Base-by-base conservation (phyloP, 2,329 filamentous ascomycete species). In the Esteya vermicola region DNA sequence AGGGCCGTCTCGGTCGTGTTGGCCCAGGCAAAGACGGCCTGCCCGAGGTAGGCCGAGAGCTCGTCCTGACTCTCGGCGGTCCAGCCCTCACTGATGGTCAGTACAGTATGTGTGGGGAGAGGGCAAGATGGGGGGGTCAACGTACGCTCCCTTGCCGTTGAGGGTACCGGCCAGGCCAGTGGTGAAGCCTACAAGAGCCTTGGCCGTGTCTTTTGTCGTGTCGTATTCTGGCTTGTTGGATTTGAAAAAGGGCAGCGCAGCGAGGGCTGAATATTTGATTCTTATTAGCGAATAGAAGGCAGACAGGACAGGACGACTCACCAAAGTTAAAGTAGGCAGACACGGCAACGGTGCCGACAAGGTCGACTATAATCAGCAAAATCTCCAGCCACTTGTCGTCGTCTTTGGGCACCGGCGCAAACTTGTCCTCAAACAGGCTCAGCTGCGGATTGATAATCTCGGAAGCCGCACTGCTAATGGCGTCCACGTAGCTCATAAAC, bases 1-100 rank as follows among this genome's bases (percentile, higher is more conserved):
- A 56, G 37, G 5, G 46, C 16, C 3, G 32, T 7, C 4, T 40
- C 34, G 10, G 47, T 49, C 16, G 40, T 23, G 19, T 49, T 43
- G 19, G 27, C 36, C 56, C 56, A 59, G 35, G 42, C 51, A 6
- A n/a, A 8, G 33, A 59, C 41, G 20, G 44, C 47, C 25, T 53
- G 41, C 38, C 50, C 51, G 43, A 57, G 43, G 40, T 52, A 57
- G 42, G 40, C 38, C 31, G 47, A 50, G 39, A 58, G 57, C 28
- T 39, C 39, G 23, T 45, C 36, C 39, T 58, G 53, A 1, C 43
- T 23, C 22, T 46, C 27, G 13, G 45, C 36, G 6, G 45, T 53
- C 57, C 56, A 59, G 4, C 55, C 54, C 36, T 41, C 28, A 33
- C 51, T 52, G 43, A 53, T 42, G 9, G 41, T 21, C 25, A 38